Evolutionary conservation across 2,329 filamentous ascomycete genomes (phyloP), one percentile per base, ranked within the genome.

Genomic region (Pseudovirgaria hyperparasitica): DNA sequence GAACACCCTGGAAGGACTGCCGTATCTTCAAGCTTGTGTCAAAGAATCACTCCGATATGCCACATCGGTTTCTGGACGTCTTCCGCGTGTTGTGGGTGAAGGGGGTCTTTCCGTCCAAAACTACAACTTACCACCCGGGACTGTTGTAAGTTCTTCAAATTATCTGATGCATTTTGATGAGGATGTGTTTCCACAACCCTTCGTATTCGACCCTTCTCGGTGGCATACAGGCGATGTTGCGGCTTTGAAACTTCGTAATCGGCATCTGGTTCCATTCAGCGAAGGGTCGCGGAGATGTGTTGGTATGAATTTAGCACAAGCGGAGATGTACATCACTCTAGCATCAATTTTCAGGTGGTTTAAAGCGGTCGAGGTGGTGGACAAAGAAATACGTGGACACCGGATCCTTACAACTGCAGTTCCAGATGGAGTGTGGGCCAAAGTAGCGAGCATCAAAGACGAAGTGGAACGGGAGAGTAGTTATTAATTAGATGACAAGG

Each of bases 321-420:
- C 33, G 14, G 36, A 39, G 29, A 30, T 39, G 22, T 22, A 16
- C 6, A 35, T 35, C n/a, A n/a, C n/a, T n/a, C n/a, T n/a, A n/a
- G n/a, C n/a, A n/a, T n/a, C n/a, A n/a, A n/a, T n/a, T n/a, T n/a
- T n/a, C n/a, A n/a, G n/a, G n/a, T n/a, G n/a, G n/a, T n/a, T n/a
- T n/a, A n/a, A n/a, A n/a, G n/a, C n/a, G n/a, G n/a, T n/a, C n/a
- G n/a, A n/a, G n/a, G n/a, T n/a, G n/a, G n/a, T n/a, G n/a, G n/a
- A n/a, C n/a, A n/a, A n/a, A n/a, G n/a, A n/a, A n/a, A n/a, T n/a
- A n/a, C n/a, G n/a, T n/a, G n/a, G n/a, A n/a, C n/a, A n/a, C n/a
- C n/a, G n/a, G n/a, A n/a, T n/a, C n/a, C n/a, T n/a, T n/a, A n/a
- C n/a, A n/a, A n/a, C n/a, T n/a, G n/a, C n/a, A n/a, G n/a, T n/a